phyloP scores from a whole-genome alignment of 192 early-diverging fungal genomes.

The Backusella macrospora region DNA sequence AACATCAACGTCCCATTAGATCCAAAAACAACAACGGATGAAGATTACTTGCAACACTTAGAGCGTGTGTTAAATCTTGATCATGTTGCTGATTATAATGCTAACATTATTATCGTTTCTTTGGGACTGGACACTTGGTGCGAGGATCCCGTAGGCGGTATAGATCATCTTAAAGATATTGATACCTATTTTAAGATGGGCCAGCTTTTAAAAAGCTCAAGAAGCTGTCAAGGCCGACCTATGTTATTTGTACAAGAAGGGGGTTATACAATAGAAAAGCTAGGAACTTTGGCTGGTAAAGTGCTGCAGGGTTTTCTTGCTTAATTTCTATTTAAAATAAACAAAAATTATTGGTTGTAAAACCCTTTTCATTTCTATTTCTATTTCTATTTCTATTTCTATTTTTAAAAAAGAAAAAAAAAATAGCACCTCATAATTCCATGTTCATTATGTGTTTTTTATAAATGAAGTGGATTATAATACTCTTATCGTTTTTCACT shows the following conservation, averaged over 20 bases:
- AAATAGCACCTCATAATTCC: not conserved
- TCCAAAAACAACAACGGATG: slow-evolving; percentile 53
- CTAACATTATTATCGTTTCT: slow-evolving; percentile 63
- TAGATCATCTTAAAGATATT: slow-evolving; percentile 39
- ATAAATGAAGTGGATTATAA: slow-evolving; percentile 11
- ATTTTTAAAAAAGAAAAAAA: slow-evolving; percentile 8
- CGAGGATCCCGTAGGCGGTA: slow-evolving; percentile 54
- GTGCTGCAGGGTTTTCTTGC: slow-evolving; percentile 46
- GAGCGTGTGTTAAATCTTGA: slow-evolving; percentile 42
- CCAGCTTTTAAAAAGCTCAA: slow-evolving; percentile 29
- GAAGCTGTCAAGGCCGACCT: slow-evolving; percentile 37
- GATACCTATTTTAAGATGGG: slow-evolving; percentile 46
- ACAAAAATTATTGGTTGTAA: not conserved
- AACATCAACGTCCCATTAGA: slow-evolving; percentile 69
- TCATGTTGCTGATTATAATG: slow-evolving; percentile 49
- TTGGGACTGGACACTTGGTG: slow-evolving; percentile 69
- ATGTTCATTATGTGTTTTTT: not conserved
- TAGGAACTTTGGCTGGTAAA: slow-evolving; percentile 50
- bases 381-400: not conserved
- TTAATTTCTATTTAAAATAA: not conserved
- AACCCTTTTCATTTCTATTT: not conserved
- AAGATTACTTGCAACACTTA: slow-evolving; percentile 56
- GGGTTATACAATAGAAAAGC: slow-evolving; percentile 53
- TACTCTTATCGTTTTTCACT: not conserved
- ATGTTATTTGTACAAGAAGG: slow-evolving; percentile 60